Percentiles rank a stretch among this genome's conserved stretches.
Evolutionary conservation across 73 alveolate genomes (phyloP).

Genomic region (Uronychia setigera): DNA sequence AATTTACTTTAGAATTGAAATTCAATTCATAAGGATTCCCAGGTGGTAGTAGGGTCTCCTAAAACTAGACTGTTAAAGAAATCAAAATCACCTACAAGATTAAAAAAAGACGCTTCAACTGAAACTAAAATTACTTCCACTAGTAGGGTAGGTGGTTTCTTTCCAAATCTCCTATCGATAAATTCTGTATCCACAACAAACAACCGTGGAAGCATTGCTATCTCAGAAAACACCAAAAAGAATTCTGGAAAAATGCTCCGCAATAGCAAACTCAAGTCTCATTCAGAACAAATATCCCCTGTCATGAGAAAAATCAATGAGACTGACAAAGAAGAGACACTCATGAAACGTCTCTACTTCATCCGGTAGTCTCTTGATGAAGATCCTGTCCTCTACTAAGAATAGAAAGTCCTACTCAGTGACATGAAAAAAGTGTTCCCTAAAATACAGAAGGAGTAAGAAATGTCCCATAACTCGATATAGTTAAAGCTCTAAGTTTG

Average conservation of each 20-base stretch:
- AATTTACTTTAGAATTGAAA: no score
- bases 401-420: not conserved
- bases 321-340: not conserved
- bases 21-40: no score
- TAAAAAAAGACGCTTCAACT: not conserved
- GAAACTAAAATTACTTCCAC: not conserved
- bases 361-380: not conserved
- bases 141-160: not conserved
- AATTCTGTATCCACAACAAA: not conserved
- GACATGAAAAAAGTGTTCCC: not conserved
- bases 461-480: not conserved
- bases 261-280: not conserved
- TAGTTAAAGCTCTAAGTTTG: not conserved
- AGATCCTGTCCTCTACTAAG: not conserved
- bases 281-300: not conserved
- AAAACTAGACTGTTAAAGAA: not conserved
- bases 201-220: not conserved
- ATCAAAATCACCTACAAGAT: no score
- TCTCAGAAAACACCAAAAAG: not conserved
- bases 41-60: no score
- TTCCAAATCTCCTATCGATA: not conserved
- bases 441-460: not conserved
- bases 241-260: no score
- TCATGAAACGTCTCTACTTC: not conserved
- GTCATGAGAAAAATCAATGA: not conserved